A percentile compares a stretch with the other conserved stretches of the same genome.
Evolutionary conservation across 352 stramenopile genomes (phyloP).

Genomic region (Phytophthora pinifolia): DNA sequence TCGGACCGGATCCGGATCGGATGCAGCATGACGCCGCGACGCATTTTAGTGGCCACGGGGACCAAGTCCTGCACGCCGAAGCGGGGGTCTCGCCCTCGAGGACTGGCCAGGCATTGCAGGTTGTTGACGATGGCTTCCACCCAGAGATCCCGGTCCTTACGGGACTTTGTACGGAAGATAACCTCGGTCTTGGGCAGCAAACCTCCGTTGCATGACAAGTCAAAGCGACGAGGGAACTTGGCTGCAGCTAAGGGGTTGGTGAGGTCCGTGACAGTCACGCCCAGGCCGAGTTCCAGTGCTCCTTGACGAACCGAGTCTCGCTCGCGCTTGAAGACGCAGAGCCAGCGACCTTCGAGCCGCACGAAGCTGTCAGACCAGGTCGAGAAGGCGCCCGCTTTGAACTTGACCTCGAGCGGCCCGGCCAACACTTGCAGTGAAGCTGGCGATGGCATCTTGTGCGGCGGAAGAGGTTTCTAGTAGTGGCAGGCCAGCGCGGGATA

Average conservation of each 20-base stretch:
- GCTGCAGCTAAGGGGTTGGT: constrained; percentile 52
- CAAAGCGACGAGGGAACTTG: constrained; percentile 80
- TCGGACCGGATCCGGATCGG: constrained; percentile 73
- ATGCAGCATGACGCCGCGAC: constrained; percentile 48
- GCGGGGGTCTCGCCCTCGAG: constrained; percentile 40
- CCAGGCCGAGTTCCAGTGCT: constrained; percentile 69
- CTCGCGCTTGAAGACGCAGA: constrained; percentile 73
- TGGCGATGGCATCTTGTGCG: constrained; percentile 21
- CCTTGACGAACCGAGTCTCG: constrained; percentile 53
- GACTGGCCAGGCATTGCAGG: constrained; percentile 50
- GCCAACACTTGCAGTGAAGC: constrained; percentile 51
- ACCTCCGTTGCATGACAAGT: constrained; percentile 71
- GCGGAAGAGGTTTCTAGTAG: constrained; percentile 13
- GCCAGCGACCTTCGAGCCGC: constrained; percentile 64
- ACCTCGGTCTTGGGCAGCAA: constrained; percentile 67
- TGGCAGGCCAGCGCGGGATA: background rate
- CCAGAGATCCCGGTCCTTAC: constrained; percentile 79
- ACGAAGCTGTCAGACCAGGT: constrained; percentile 70
- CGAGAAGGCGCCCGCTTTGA: constrained; percentile 64
- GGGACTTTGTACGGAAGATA: constrained; percentile 75
- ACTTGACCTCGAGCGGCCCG: constrained; percentile 66
- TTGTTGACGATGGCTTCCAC: constrained; percentile 67
- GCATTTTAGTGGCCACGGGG: constrained; percentile 53
- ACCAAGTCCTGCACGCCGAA: constrained; percentile 63
- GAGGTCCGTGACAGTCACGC: constrained; percentile 65